Evolutionary conservation across 2,329 filamentous ascomycete genomes (phyloP), one percentile per base, ranked within the genome.

Genomic region (Aschersonia sp.): DNA sequence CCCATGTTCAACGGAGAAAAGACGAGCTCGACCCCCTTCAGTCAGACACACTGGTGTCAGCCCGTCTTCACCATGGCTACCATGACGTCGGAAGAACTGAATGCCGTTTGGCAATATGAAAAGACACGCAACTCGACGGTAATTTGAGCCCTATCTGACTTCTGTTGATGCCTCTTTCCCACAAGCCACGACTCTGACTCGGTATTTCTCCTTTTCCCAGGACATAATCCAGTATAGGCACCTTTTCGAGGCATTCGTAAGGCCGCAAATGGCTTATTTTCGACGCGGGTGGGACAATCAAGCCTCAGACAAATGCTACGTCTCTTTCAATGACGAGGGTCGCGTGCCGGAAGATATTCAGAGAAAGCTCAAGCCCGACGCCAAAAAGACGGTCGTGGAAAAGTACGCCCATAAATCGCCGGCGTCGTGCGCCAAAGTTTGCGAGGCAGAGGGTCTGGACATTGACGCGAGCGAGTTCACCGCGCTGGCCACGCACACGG

Each of bases 1-100:
- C 75, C 75, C 14, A 72, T 76, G 68, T 67, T 78, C 54, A 75
- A 77, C 52, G 72, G 72, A 50, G 72, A 78, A 53, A 75, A 74
- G 55, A 71, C 72, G 4, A 68, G 62, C 39, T 73, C 70, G 8
- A 56, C 77, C 33, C 69, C 71, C 5, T 76, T 67, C 49, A 67
- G 69, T 1, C 61, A 60, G 4, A 63, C 59, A 8, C 71, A 75
- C 51, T 78, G 75, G 73, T 78, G 75, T 51, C 70, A 76, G 54
- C 73, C 74, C 5, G 65, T 75, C n/a, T 56, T 78, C 41, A 75
- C 73, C 4, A 74, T 78, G 71, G 73, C 76, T 53, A 72, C 76
- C 54, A 68, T 78, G 58, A 67, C 68, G 44, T 63, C 71, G 7
- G 67, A 73, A 53, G 73, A 78, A 55, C 65, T 76, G 43, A 71